phyloP scores from a whole-genome alignment of 2,329 filamentous ascomycete genomes.

The Colletotrichum eremochloae region DNA sequence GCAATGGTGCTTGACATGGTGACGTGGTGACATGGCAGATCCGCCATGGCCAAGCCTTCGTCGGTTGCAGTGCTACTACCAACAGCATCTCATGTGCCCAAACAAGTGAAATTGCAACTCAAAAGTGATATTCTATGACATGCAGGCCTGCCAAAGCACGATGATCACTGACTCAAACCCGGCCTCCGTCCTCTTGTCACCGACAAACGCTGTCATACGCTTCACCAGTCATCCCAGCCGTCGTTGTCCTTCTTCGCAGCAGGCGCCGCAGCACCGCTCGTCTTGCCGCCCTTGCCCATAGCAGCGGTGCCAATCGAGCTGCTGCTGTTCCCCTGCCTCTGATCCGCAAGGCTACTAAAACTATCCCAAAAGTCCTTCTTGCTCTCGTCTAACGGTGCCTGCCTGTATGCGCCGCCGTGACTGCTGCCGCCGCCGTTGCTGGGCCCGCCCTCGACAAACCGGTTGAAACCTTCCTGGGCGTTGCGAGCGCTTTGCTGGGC shows the following conservation, averaged over 20 bases:
- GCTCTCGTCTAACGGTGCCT: conserved; percentile 68
- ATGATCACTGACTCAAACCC: conserved; percentile 40
- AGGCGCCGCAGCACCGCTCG: conserved; percentile 48
- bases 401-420: conserved; percentile 48
- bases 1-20: background rate
- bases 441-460: conserved; percentile 84
- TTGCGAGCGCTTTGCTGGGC: conserved; percentile 78
- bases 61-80: background rate
- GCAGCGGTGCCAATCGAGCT: conserved; percentile 71
- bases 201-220: background rate
- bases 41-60: background rate
- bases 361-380: conserved; percentile 93
- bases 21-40: background rate
- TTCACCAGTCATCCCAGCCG: conserved; percentile 75
- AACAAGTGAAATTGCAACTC: conserved; percentile 26
- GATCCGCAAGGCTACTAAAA: conserved; percentile 79
- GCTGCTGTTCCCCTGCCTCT: conserved; percentile 57
- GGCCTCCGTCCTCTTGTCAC: conserved; percentile 24
- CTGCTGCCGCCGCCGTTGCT: conserved; percentile 51
- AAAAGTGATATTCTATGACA: conserved; percentile 34
- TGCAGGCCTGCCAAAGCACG: conserved; percentile 35
- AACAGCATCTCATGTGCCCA: background rate
- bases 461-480: conserved; percentile 84
- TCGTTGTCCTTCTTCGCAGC: conserved; percentile 64
- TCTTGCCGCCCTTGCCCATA: conserved; percentile 67